Evolutionary conservation across 805 yeast genomes (phyloP).

Genomic region (Ogataea neopini): DNA sequence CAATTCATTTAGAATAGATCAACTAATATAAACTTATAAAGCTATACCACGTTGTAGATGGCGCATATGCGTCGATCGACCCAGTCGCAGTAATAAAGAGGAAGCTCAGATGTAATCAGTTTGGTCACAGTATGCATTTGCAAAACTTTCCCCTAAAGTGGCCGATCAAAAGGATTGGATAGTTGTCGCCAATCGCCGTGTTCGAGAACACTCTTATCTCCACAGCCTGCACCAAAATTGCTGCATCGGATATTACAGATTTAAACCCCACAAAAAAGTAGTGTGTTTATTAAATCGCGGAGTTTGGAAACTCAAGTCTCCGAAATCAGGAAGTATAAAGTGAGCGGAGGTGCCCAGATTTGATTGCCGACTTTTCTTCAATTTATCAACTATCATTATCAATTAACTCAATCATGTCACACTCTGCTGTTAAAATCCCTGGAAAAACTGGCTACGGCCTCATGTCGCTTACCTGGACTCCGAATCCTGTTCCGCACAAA

Average conservation of each 20-base stretch:
- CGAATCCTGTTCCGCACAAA: slow-evolving; percentile 53
- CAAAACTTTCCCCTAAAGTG: too few relatives aligned
- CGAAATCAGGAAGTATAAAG: not conserved
- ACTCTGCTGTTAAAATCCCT: slow-evolving; percentile 9
- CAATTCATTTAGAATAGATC: too few relatives aligned
- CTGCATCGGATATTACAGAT: not conserved
- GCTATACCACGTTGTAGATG: too few relatives aligned
- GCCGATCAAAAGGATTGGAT: too few relatives aligned
- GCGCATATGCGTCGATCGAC: too few relatives aligned
- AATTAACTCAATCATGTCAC: not conserved
- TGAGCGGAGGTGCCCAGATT: not conserved
- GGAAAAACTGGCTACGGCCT: slow-evolving; percentile 66
- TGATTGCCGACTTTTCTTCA: too few relatives aligned
- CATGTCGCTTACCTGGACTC: slow-evolving; percentile 78
- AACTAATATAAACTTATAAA: too few relatives aligned
- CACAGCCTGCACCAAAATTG: not conserved
- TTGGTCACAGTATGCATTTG: too few relatives aligned
- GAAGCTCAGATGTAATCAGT: too few relatives aligned
- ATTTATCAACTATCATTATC: not conserved
- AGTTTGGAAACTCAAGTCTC: not conserved
- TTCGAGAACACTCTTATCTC: too few relatives aligned
- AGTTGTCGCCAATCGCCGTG: too few relatives aligned
- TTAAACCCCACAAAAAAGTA: slow-evolving; percentile 1
- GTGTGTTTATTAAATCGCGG: not conserved
- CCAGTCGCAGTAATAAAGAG: too few relatives aligned